Conservation (phyloP, 441 rosid species). For the Omphalea diandra region DNA sequence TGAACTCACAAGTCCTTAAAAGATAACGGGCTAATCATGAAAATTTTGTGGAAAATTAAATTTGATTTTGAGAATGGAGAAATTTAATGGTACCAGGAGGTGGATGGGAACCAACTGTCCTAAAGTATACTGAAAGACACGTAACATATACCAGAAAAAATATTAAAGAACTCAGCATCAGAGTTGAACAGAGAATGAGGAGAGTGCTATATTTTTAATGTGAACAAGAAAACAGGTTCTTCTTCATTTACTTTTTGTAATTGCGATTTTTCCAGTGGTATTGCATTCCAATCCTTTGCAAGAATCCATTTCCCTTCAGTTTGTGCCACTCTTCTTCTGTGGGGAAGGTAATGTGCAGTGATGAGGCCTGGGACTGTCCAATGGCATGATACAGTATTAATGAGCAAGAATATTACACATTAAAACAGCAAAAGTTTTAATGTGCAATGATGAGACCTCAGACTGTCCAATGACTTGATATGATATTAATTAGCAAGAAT, state of each 20-base stretch:
- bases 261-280: conserved; percentile 91
- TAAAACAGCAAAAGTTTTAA: conserved; percentile 29
- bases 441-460: conserved; percentile 76
- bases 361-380: conserved; percentile 70
- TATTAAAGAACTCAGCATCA: conserved; percentile 10
- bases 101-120: background rate
- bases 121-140: background rate
- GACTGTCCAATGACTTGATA: conserved; percentile 43
- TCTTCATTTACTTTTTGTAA: conserved; percentile 59
- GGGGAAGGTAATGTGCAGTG: conserved; percentile 82
- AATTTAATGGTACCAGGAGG: background rate
- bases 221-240: conserved; percentile 3
- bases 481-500: conserved; percentile 17
- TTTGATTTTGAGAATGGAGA: background rate
- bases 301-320: conserved; percentile 68
- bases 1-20: no score
- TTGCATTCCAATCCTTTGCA: conserved; percentile 91
- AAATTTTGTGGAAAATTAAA: background rate
- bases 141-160: background rate
- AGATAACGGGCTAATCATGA: background rate
- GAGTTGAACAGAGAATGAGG: background rate
- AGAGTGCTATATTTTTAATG: background rate
- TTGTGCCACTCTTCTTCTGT: conserved; percentile 71
- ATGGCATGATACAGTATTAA: conserved; percentile 21
- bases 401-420: conserved; percentile 14